A percentile compares a stretch with the other conserved stretches of the same genome.
Evolutionary conservation across 257 asterid species (phyloP).

Genomic region (Orobanche coerulescens): DNA sequence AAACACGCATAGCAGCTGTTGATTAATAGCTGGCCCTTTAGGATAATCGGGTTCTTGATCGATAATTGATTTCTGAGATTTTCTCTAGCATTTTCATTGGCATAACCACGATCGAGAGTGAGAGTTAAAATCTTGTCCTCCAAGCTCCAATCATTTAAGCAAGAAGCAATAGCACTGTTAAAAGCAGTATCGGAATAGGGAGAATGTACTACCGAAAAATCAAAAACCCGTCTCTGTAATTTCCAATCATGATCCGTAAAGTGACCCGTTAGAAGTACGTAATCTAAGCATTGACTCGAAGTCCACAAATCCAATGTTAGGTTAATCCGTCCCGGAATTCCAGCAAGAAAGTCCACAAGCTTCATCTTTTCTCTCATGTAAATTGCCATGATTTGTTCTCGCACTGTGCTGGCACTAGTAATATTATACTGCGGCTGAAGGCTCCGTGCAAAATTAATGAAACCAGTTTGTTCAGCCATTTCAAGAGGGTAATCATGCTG

Average conservation of each 20-base stretch:
- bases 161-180: slow-evolving; percentile 41
- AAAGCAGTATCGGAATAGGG: slow-evolving; percentile 63
- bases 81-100: slow-evolving; percentile 32
- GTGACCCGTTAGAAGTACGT: slow-evolving; percentile 57
- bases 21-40: slow-evolving; percentile 62
- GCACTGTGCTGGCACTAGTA: slow-evolving; percentile 28
- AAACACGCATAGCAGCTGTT: slow-evolving; percentile 57
- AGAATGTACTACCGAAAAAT: slow-evolving; percentile 34
- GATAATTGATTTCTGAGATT: slow-evolving; percentile 50
- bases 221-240: slow-evolving; percentile 52
- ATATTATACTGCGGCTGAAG: slow-evolving; percentile 58
- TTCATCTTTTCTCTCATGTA: slow-evolving; percentile 57
- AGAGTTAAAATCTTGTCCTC: slow-evolving; percentile 48
- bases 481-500: slow-evolving; percentile 72
- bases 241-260: slow-evolving; percentile 72
- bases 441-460: slow-evolving; percentile 42
- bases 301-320: slow-evolving; percentile 61
- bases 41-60: slow-evolving; percentile 35
- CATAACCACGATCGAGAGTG: slow-evolving; percentile 37
- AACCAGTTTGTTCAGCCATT: slow-evolving; percentile 63
- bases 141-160: slow-evolving; percentile 62
- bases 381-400: slow-evolving; percentile 45
- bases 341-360: slow-evolving; percentile 41
- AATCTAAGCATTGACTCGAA: slow-evolving; percentile 47
- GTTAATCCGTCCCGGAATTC: slow-evolving; percentile 58